Evolutionary conservation across 2,329 filamentous ascomycete genomes (phyloP).

Genomic region (Sporothrix sp.): DNA sequence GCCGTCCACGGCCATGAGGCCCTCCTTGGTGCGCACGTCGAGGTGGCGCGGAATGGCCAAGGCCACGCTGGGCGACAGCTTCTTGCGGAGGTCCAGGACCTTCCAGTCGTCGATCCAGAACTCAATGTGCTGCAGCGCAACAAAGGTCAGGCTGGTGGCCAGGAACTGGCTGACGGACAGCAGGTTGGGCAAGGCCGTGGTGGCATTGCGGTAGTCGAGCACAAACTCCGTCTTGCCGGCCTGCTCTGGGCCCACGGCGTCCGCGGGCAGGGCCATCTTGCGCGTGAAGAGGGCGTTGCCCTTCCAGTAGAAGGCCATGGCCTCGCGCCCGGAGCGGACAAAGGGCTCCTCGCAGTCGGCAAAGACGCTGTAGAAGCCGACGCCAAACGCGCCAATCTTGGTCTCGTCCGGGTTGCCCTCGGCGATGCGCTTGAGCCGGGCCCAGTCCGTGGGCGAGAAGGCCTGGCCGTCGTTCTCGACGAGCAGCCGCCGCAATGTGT

Average conservation of each 20-base stretch:
- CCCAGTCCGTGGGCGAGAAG: constrained; percentile 88
- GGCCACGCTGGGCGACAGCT: constrained; percentile 65
- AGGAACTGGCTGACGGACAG: constrained; percentile 85
- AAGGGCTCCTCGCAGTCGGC: constrained; percentile 97
- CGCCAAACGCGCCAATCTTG: constrained; percentile 96
- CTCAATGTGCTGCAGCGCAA: constrained; percentile 77
- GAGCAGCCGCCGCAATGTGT: constrained; percentile 77
- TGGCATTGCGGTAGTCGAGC: constrained; percentile 83
- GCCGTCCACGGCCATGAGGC: constrained; percentile 74
- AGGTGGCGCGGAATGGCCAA: constrained; percentile 69
- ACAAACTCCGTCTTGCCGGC: constrained; percentile 75
- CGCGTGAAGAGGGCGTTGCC: constrained; percentile 94
- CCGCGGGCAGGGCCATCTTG: constrained; percentile 58
- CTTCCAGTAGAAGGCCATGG: constrained; percentile 99
- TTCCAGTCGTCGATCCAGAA: constrained; percentile 84
- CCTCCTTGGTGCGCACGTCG: constrained; percentile 73
- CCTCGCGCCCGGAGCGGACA: constrained; percentile 81
- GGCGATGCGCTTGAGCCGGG: constrained; percentile 88
- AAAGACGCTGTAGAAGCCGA: constrained; percentile 98
- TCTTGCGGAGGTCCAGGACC: constrained; percentile 71
- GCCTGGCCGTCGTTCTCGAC: constrained; percentile 87
- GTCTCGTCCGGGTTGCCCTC: constrained; percentile 98
- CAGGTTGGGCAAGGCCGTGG: constrained; percentile 76
- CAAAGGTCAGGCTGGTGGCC: constrained; percentile 91
- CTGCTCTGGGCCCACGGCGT: constrained; percentile 45